These are phyloP conservation scores for Moricandia moricandioides DNA, from an alignment of 345 rosid species.

Conservation along the genomic window DNA sequence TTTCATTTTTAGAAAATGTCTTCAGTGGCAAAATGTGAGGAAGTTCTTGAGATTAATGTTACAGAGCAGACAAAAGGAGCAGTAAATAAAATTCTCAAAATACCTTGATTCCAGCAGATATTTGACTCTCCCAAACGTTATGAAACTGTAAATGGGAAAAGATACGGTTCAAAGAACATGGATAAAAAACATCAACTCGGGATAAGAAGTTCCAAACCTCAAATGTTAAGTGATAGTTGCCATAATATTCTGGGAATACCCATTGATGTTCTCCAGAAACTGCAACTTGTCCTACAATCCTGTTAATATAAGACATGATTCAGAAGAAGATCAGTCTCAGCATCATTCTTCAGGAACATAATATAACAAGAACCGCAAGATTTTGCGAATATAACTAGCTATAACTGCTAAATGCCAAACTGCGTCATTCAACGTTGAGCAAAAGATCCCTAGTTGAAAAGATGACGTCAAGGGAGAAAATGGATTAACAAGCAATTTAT, in stretches of 20 bases:
- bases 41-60: slow-evolving; percentile 1
- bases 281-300: slow-evolving; percentile 88
- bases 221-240: slow-evolving; percentile 43
- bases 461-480: neutral
- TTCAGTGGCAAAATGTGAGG: neutral
- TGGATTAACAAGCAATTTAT: slow-evolving; percentile 18
- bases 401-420: neutral
- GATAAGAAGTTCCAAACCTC: slow-evolving; percentile 49
- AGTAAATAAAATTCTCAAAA: neutral
- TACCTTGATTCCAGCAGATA: slow-evolving; percentile 82
- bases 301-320: slow-evolving; percentile 37
- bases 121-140: slow-evolving; percentile 82
- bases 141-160: slow-evolving; percentile 44
- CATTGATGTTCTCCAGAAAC: slow-evolving; percentile 75
- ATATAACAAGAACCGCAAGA: slow-evolving; percentile 1
- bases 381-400: neutral
- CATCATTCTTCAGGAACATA: neutral
- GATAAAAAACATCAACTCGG: neutral
- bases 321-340: neutral
- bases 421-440: neutral
- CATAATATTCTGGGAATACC: slow-evolving; percentile 57
- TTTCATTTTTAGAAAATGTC: neutral
- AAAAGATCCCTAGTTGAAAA: neutral
- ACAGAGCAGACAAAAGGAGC: neutral
- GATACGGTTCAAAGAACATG: neutral